Base-by-base conservation (phyloP, 768 basidiomycete genomes). In the Lepiota brunneoincarnata region DNA sequence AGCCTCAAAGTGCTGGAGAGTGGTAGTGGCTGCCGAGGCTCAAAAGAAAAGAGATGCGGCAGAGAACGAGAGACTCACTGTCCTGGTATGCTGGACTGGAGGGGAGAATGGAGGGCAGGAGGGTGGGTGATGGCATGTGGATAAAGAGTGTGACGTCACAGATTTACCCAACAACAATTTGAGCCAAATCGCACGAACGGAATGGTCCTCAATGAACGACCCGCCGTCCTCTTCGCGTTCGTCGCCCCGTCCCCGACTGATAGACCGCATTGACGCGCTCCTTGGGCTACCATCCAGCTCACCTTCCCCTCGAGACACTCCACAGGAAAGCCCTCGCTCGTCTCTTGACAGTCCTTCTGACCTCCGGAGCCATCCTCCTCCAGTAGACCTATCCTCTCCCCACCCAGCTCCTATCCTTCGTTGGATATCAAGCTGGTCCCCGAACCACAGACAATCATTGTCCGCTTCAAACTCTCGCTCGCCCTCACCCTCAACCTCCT, bases 41-140 rank as follows among this genome's bases (percentile, higher is more conserved):
- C n/a, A 18, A 60, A 50, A 10, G 17, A 26, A 38, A 2, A n/a
- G n/a, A 41, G 20, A 49, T 5, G 31, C 31, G 34, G 4, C 6
- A 54, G 54, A 26, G 14, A 18, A 18, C n/a, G 21, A 48, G 45
- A 39, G 18, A 64, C 76, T 53, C 59, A 82, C 83, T 64, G 66
- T 85, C 83, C 44, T 74, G 68, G 4, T 83, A 55, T 3, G 79
- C 82, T 2, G 82, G 78, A 1, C 60, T 65, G 3, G 78, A 73
- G 26, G 77, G 76, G 10, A 84, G 71, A 1, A 81, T 68, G 11
- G 79, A 83, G 6, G 79, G n/a, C n/a, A n/a, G 82, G 54, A 79
- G 67, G 17, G 44, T 23, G 31, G 38, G 55, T 36, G 49, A 49
- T 26, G 48, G 43, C 52, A 54, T 54, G 18, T 6, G 39, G n/a